Base-by-base conservation (phyloP, 805 yeast species). In the Wickerhamiella australiensis region DNA sequence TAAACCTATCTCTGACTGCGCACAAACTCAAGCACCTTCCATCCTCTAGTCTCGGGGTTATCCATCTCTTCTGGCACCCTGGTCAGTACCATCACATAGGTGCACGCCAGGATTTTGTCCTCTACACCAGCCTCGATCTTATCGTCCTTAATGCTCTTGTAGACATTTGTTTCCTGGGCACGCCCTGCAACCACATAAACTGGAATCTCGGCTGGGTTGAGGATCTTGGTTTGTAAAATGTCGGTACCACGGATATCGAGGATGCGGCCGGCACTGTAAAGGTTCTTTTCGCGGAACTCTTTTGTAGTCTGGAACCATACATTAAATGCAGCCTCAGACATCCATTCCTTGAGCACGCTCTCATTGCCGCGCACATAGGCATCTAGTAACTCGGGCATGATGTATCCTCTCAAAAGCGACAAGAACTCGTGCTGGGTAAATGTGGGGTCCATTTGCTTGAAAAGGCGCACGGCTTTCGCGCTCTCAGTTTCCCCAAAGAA, bases 71-170 rank as follows among this genome's bases (percentile, higher is more conserved):
- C 98, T 2, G 96, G 87, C 47, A 85, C 72, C 66, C 98, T 79
- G 17, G 98, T 87, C 58, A 92, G 71, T 20, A 90, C 98, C 87
- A 92, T 78, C 37, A 95, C 97, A 64, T 92, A 92, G n/a, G 94
- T 81, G 59, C 94, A 80, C 75, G 85, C 76, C 65, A 85, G 79
- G 57, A 92, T 85, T 66, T 87, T 87, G 60, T 88, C 95, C 62
- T 87, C 95, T 27, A 87, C 79, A 60, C 98, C 99, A 7, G 97
- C 98, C 49, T 88, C 94, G 50, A 92, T 74, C 67, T 90, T 94
- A 47, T 94, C 95, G 27, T 96, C 83, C 71, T 88, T 88, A 54
- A 80, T 78, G 65, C 84, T 85, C 71, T 87, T 82, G 73, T 79
- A 92, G 54, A 86, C 70, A 62, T 85, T 90, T 53, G 94, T 79